Percentiles rank a stretch among this genome's conserved stretches.
These are phyloP conservation scores for Ascocoryne sarcoides DNA, from an alignment of 2,329 filamentous ascomycete species.

Conservation along the genomic window DNA sequence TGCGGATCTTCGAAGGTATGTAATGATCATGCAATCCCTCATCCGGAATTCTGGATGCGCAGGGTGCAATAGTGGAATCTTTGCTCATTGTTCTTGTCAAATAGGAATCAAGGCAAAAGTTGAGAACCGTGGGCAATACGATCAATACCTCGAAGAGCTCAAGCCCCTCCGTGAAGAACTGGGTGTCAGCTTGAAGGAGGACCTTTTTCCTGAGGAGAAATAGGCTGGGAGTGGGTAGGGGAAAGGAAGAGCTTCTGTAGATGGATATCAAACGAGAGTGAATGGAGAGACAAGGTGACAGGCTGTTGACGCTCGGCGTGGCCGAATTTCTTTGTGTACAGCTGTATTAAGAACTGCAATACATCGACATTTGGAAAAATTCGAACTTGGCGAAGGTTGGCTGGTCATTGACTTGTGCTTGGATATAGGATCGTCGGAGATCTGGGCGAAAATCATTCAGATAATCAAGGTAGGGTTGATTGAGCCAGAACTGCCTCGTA, in stretches of 20 bases:
- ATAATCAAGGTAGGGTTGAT: not conserved
- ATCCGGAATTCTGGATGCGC: too few species aligned
- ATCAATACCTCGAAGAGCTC: slow-evolving; percentile 91
- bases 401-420: too few species aligned
- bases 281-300: slow-evolving; percentile 13
- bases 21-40: slow-evolving; percentile 6
- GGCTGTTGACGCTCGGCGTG: slow-evolving; percentile 16
- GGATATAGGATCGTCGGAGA: too few species aligned
- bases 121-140: slow-evolving; percentile 95
- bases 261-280: slow-evolving; percentile 15
- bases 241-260: slow-evolving; percentile 16
- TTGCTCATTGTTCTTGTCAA: slow-evolving; percentile 11
- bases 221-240: slow-evolving; percentile 8
- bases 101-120: slow-evolving; percentile 98
- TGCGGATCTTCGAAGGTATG: slow-evolving; percentile 96
- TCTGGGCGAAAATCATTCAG: not conserved
- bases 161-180: slow-evolving; percentile 90
- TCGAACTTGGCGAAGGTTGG: too few species aligned
- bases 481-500: too few species aligned
- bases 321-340: slow-evolving; percentile 26
- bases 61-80: not conserved
- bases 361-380: slow-evolving; percentile 17
- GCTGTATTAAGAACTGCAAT: slow-evolving; percentile 29
- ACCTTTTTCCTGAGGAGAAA: slow-evolving; percentile 64
- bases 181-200: slow-evolving; percentile 83